These are phyloP conservation scores for Hemileccinum rubropunctum DNA, from an alignment of 768 basidiomycete genomes.

Conservation along the genomic window DNA sequence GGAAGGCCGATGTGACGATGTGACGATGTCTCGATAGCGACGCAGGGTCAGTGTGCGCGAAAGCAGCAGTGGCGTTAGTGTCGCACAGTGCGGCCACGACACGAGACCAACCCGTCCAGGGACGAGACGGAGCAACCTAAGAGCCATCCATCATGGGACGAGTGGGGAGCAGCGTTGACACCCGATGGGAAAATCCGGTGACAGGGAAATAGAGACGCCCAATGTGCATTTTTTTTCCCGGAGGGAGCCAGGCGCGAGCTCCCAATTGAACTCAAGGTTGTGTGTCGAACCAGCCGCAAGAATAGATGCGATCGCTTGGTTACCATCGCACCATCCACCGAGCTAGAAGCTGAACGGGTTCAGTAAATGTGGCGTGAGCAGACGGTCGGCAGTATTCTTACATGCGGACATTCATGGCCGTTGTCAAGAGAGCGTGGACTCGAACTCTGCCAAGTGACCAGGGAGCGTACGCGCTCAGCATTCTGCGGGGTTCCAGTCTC, in stretches of 20 bases:
- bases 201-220: neutral
- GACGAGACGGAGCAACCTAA: neutral
- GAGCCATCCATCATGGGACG: neutral
- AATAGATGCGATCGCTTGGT: neutral
- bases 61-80: neutral
- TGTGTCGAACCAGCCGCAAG: neutral
- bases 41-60: neutral
- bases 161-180: neutral
- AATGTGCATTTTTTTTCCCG: neutral
- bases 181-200: neutral
- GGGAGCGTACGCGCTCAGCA: neutral
- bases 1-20: neutral
- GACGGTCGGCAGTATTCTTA: neutral
- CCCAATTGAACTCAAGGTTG: neutral
- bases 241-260: too few species aligned
- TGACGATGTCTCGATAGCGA: neutral
- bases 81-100: neutral
- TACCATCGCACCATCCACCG: neutral
- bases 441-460: neutral
- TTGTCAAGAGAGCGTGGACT: neutral
- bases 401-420: neutral
- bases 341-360: neutral
- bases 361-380: neutral
- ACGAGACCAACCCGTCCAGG: neutral
- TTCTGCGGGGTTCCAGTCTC: neutral